Evolutionary conservation across 2,329 filamentous ascomycete species (phyloP), one percentile per base, ranked within the genome.

Genomic region (Sphaerostilbella broomeana): DNA sequence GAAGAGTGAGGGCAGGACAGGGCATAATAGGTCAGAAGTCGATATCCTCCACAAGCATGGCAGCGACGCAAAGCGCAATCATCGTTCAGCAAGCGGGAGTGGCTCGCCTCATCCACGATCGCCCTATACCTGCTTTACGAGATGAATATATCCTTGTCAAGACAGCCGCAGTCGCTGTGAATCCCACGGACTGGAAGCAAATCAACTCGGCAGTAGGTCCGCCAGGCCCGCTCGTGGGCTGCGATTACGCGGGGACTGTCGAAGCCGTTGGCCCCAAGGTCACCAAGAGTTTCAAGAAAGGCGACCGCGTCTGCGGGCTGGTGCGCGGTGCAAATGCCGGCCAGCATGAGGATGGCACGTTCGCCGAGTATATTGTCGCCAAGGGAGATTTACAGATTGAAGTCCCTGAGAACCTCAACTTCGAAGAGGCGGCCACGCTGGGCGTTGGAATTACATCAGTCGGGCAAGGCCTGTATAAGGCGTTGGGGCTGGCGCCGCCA

Each of bases 191-290:
- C 42, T 61, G 51, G 51, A 60, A 62, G 47, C 47, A 46, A 34
- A 45, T 63, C 35, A 40, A 57, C n/a, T 16, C 13, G 5, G 40
- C 32, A 7, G 31, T 22, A 4, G 32, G 29, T 7, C 22, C 35
- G n/a, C 30, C 45, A 17, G 52, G 53, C 12, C 17, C 43, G 24
- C 46, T 48, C 17, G 35, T 59, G 24, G 68, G 68, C n/a, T 67
- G 62, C 38, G 70, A 73, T 49, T 73, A 64, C 39, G 61, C 64
- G 19, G 70, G 71, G 26, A 50, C 65, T 11, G 63, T 75, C 3
- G 62, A 68, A 25, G 62, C 67, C 37, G 57, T 73, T 17, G 71
- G 70, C 7, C 38, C 50, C 4, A 60, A 60, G 22, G 64, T 69
- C 15, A 65, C 54, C 12, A 64, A 64, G 47, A 40, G 51, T 5